phyloP scores from a whole-genome alignment of 2,329 filamentous ascomycete genomes.

The Fusarium udum region DNA sequence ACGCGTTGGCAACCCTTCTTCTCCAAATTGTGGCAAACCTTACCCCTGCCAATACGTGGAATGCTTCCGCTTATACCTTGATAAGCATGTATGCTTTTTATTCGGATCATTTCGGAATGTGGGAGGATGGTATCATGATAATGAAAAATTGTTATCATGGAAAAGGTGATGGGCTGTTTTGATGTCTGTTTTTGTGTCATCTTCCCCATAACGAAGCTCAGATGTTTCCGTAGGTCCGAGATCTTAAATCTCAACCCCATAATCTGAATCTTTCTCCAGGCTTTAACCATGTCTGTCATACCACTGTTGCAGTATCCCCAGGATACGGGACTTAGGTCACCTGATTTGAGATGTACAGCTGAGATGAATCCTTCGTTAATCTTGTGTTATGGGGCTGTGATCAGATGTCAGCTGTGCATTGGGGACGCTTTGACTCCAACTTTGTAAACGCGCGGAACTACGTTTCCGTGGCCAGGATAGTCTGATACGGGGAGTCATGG shows the following conservation, averaged over 20 bases:
- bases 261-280: background rate
- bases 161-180: background rate
- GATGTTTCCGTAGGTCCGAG: background rate
- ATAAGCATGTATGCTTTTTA: background rate
- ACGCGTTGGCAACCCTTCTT: background rate
- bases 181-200: background rate
- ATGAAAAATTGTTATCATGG: background rate
- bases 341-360: constrained; percentile 11
- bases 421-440: background rate
- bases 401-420: background rate
- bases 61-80: background rate
- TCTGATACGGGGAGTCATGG: background rate
- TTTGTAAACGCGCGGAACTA: background rate
- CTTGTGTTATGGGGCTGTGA: constrained; percentile 21
- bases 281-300: constrained; percentile 1
- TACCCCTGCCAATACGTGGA: background rate
- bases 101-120: constrained; percentile 27
- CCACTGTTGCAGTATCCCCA: constrained; percentile 9
- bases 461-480: background rate
- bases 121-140: background rate
- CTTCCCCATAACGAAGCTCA: background rate
- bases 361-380: constrained; percentile 22
- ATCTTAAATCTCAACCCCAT: background rate
- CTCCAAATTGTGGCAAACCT: constrained; percentile 6
- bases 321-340: background rate